Conservation (phyloP, 1,284 basidiomycete species). For the Puccinia polysora region DNA sequence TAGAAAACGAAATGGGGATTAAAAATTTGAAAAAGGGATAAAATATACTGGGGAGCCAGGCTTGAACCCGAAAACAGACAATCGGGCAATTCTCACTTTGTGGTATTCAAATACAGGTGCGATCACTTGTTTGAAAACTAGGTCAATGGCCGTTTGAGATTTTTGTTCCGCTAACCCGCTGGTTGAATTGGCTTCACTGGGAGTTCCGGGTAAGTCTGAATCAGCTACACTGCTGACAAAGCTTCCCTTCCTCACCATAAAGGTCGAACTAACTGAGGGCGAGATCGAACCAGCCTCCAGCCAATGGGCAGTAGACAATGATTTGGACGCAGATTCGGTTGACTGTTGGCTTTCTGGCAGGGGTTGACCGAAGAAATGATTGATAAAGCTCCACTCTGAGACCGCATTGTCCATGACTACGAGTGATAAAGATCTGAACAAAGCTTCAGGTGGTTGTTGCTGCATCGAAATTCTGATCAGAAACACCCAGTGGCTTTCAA, state of each 20-base stretch:
- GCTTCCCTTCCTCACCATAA: slow-evolving; percentile 41
- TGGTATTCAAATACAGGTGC: slow-evolving; percentile 79
- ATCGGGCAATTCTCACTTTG: slow-evolving; percentile 64
- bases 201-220: slow-evolving; percentile 27
- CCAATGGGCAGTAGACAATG: slow-evolving; percentile 1
- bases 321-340: slow-evolving; percentile 5
- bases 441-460: slow-evolving; percentile 75
- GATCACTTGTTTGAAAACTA: slow-evolving; percentile 81
- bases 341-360: slow-evolving; percentile 41
- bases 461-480: slow-evolving; percentile 52
- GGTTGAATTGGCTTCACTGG: slow-evolving; percentile 15
- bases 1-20: not conserved
- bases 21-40: not conserved
- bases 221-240: slow-evolving; percentile 57
- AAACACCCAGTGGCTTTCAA: not conserved
- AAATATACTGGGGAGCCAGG: not conserved
- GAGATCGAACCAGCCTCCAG: slow-evolving; percentile 11
- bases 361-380: slow-evolving; percentile 65
- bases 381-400: slow-evolving; percentile 80
- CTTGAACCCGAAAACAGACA: too few relatives aligned
- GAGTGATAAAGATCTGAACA: slow-evolving; percentile 75
- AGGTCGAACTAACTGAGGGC: slow-evolving; percentile 22
- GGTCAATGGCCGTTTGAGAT: slow-evolving; percentile 52
- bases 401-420: slow-evolving; percentile 90
- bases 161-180: slow-evolving; percentile 54